Evolutionary conservation across 371 early-diverging fungal species (phyloP).

Genomic region (Cladochytrium tenue): DNA sequence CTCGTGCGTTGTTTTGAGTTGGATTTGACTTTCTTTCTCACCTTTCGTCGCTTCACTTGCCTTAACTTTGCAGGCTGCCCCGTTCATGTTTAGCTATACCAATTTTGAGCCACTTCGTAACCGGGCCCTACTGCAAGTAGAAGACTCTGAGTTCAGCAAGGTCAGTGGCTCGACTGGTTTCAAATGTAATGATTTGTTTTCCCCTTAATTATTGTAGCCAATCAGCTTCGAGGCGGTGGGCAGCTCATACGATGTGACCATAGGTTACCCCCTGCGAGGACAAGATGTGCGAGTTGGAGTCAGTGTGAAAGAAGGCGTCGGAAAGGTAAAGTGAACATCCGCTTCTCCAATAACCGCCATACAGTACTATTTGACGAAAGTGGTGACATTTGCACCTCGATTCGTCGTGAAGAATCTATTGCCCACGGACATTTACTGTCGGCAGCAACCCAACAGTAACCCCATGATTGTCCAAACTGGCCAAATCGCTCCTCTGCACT

Average conservation of each 20-base stretch:
- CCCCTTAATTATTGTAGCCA: constrained; percentile 49
- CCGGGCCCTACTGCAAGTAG: constrained; percentile 76
- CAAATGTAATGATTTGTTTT: constrained; percentile 1
- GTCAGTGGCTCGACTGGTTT: constrained; percentile 12
- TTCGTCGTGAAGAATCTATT: constrained; percentile 86
- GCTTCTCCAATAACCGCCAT: not conserved
- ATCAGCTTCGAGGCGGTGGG: constrained; percentile 95
- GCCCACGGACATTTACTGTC: constrained; percentile 69
- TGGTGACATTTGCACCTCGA: constrained; percentile 88
- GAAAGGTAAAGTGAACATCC: constrained; percentile 50
- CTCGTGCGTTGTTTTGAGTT: too few relatives aligned
- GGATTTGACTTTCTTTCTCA: not conserved
- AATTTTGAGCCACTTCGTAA: constrained; percentile 75
- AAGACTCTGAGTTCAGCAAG: constrained; percentile 84
- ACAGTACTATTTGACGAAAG: constrained; percentile 72
- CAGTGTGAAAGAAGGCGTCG: constrained; percentile 77
- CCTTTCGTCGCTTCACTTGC: not conserved
- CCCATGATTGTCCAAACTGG: constrained; percentile 56
- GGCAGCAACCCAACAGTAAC: constrained; percentile 67
- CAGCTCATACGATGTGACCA: constrained; percentile 73
- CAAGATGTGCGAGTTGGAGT: constrained; percentile 81
- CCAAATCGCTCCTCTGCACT: constrained; percentile 66
- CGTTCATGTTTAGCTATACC: constrained; percentile 94
- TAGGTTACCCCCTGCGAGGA: constrained; percentile 56
- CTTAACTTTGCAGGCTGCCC: constrained; percentile 44